Evolutionary conservation across 2,329 filamentous ascomycete species (phyloP).

Genomic region (Dactylellina drechsleri): DNA sequence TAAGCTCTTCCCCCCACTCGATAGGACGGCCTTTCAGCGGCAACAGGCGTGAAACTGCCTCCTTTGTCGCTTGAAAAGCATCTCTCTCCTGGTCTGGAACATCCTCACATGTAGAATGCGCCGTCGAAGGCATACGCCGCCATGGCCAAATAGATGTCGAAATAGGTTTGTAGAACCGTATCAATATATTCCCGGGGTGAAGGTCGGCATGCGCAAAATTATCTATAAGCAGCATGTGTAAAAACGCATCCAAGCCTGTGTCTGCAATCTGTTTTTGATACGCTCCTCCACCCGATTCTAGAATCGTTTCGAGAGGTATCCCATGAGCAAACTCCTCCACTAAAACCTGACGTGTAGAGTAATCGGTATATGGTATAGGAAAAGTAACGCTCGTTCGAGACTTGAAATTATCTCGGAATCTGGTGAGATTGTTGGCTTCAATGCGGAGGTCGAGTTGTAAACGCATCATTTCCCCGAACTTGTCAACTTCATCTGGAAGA

Average conservation of each 20-base stretch:
- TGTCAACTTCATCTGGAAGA: constrained; percentile 88
- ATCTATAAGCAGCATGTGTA: constrained; percentile 95
- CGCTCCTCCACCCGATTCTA: constrained; percentile 88
- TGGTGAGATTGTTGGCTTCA: constrained; percentile 86
- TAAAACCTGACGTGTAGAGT: constrained; percentile 89
- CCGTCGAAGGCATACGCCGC: constrained; percentile 60
- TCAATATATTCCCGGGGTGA: constrained; percentile 99
- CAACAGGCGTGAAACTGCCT: constrained; percentile 81
- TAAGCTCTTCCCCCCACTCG: constrained; percentile 79
- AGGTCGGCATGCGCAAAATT: constrained; percentile 98
- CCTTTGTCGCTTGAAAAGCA: constrained; percentile 79
- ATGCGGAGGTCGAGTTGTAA: constrained; percentile 96
- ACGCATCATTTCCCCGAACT: constrained; percentile 99
- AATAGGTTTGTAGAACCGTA: constrained; percentile 90
- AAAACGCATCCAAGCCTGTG: constrained; percentile 92
- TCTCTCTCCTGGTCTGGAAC: constrained; percentile 64
- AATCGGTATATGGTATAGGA: constrained; percentile 90
- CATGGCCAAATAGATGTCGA: constrained; percentile 72
- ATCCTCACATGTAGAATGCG: neutral
- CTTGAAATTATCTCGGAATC: constrained; percentile 90
- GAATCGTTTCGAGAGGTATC: constrained; percentile 87
- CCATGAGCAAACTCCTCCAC: constrained; percentile 97
- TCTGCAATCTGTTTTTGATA: constrained; percentile 95
- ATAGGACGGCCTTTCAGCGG: constrained; percentile 75
- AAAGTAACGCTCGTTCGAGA: constrained; percentile 94